phyloP scores from a whole-genome alignment of 1,284 basidiomycete species.

The Vanrija pseudolonga region DNA sequence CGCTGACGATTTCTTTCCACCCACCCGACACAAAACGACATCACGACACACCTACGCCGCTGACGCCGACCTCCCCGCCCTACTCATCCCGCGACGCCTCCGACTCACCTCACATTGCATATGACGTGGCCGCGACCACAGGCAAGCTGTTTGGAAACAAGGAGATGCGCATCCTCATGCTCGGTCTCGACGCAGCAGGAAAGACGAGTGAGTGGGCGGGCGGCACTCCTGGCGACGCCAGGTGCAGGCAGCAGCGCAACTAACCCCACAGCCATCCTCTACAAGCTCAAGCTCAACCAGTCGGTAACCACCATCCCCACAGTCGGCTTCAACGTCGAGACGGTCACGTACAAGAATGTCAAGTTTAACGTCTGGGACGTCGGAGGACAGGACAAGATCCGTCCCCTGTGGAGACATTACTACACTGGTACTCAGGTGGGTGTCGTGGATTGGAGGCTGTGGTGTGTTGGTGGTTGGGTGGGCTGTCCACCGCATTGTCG shows the following conservation, averaged over 20 bases:
- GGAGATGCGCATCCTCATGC: conserved; percentile 64
- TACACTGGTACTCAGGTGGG: conserved; percentile 58
- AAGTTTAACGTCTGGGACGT: conserved; percentile 99
- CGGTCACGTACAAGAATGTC: conserved; percentile 99
- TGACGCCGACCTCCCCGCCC: background rate
- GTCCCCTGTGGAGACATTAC: conserved; percentile 98
- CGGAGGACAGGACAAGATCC: conserved; percentile 97
- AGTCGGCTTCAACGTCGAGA: conserved; percentile 97
- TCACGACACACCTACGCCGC: background rate
- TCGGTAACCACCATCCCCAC: conserved; percentile 96
- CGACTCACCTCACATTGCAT: background rate
- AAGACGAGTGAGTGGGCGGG: conserved; percentile 69
- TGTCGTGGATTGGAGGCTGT: background rate
- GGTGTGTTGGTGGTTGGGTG: background rate
- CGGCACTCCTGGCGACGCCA: background rate
- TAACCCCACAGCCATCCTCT: conserved; percentile 79
- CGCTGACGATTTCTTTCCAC: background rate
- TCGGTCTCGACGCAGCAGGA: conserved; percentile 92
- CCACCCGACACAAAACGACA: too few relatives aligned
- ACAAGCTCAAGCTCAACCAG: conserved; percentile 99
- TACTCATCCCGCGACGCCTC: background rate
- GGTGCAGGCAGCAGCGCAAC: too few relatives aligned
- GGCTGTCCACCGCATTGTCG: too few relatives aligned
- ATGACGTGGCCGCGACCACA: conserved; percentile 14
- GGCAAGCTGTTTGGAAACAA: conserved; percentile 61